A percentile compares a stretch with the other conserved stretches of the same genome.
Conservation (phyloP, 108 stramenopile species). For the Epipyxis sp. region DNA sequence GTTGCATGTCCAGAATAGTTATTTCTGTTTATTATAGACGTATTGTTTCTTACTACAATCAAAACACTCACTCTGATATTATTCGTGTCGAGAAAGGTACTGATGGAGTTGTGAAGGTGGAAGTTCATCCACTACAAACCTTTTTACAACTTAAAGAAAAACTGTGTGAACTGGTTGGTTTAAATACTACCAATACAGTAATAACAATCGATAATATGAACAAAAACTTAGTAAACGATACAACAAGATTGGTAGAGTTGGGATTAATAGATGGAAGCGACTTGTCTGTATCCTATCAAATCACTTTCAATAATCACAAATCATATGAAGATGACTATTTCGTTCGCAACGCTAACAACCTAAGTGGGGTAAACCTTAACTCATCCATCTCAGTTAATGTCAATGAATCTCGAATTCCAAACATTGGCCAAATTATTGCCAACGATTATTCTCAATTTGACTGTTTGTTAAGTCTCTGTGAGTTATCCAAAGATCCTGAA, state of each 20-base stretch:
- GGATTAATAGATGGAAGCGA: background rate
- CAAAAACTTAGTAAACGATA: background rate
- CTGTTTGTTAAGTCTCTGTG: background rate
- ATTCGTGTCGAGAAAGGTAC: background rate
- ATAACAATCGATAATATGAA: background rate
- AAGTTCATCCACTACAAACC: slow-evolving; percentile 48
- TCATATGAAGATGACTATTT: background rate
- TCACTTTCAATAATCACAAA: background rate
- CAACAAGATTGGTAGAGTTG: background rate
- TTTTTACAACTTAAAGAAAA: slow-evolving; percentile 33
- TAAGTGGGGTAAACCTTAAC: too few relatives aligned
- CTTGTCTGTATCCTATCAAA: background rate
- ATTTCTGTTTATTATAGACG: background rate
- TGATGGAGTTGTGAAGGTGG: slow-evolving; percentile 29
- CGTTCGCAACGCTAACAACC: too few relatives aligned
- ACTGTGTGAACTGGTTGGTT: too few relatives aligned
- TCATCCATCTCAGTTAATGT: too few relatives aligned
- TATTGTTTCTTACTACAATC: too few relatives aligned
- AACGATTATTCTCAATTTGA: slow-evolving; percentile 4
- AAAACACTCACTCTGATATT: background rate
- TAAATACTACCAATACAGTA: too few relatives aligned
- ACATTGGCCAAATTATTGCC: background rate
- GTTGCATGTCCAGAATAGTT: background rate
- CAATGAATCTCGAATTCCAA: too few relatives aligned
- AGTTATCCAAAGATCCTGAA: background rate